phyloP scores from a whole-genome alignment of 805 yeast genomes.

The Saturnispora sekii region DNA sequence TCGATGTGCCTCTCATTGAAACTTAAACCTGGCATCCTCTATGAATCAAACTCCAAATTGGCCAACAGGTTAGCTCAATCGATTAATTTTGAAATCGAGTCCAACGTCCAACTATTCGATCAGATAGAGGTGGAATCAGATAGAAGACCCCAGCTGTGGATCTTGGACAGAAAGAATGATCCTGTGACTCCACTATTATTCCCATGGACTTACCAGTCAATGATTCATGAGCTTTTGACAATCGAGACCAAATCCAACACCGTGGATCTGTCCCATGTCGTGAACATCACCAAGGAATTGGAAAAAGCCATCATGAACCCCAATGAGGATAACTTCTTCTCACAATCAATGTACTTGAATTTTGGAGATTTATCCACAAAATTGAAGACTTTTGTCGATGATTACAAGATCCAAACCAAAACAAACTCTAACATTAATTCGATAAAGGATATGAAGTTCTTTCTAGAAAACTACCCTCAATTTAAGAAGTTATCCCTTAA shows the following conservation, averaged over 20 bases:
- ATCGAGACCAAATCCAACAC: slow-evolving; percentile 56
- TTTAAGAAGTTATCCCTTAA: slow-evolving; percentile 80
- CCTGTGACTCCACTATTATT: slow-evolving; percentile 86
- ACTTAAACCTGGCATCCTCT: slow-evolving; percentile 68
- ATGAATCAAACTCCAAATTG: slow-evolving; percentile 58
- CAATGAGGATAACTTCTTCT: slow-evolving; percentile 67
- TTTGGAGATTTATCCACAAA: slow-evolving; percentile 92
- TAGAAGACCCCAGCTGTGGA: slow-evolving; percentile 60
- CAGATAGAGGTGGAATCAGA: slow-evolving; percentile 44
- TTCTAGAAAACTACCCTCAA: slow-evolving; percentile 90
- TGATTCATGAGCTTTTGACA: slow-evolving; percentile 90
- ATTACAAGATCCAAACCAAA: slow-evolving; percentile 73
- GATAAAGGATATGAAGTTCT: slow-evolving; percentile 81
- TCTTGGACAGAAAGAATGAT: slow-evolving; percentile 79
- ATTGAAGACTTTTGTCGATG: slow-evolving; percentile 74
- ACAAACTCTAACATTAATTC: slow-evolving; percentile 63
- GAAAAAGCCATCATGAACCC: slow-evolving; percentile 55
- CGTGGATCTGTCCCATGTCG: slow-evolving; percentile 51
- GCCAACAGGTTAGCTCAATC: slow-evolving; percentile 64
- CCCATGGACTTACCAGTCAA: slow-evolving; percentile 98
- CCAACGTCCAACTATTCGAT: slow-evolving; percentile 58
- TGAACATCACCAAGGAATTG: slow-evolving; percentile 49
- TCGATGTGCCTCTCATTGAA: slow-evolving; percentile 65
- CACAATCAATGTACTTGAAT: slow-evolving; percentile 75
- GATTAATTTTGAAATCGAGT: slow-evolving; percentile 43